phyloP scores from a whole-genome alignment of 192 early-diverging fungal species.

The Mycoemilia scoparia region DNA sequence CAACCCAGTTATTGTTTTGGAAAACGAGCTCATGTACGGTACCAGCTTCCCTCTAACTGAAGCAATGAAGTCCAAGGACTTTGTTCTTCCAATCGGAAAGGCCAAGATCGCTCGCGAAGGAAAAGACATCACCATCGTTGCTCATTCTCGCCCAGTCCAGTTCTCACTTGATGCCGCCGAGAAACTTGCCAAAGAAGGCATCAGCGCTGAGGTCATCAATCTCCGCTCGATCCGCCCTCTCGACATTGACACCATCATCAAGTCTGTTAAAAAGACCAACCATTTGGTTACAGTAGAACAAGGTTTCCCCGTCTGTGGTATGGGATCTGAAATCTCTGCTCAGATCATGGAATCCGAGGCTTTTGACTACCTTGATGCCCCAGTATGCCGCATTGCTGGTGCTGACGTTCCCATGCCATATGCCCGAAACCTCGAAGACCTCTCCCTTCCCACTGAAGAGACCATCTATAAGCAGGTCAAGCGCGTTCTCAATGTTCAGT shows the following conservation, averaged over 20 bases:
- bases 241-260: constrained; percentile 78
- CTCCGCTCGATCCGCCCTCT: constrained; percentile 93
- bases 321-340: constrained; percentile 88
- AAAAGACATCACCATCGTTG: constrained; percentile 78
- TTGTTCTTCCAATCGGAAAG: constrained; percentile 85
- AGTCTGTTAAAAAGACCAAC: constrained; percentile 95
- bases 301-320: constrained; percentile 86
- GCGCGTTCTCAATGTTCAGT: constrained; percentile 35
- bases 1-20: constrained; percentile 89
- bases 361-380: constrained; percentile 91
- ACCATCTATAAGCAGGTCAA: constrained; percentile 65
- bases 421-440: constrained; percentile 82
- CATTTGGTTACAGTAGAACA: constrained; percentile 87
- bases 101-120: constrained; percentile 77
- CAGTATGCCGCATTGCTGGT: constrained; percentile 79
- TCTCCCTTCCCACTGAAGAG: constrained; percentile 65
- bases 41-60: constrained; percentile 64
- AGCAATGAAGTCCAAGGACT: constrained; percentile 58
- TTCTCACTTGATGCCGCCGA: constrained; percentile 76
- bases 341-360: constrained; percentile 94
- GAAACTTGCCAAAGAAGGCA: constrained; percentile 60
- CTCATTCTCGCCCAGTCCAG: constrained; percentile 79
- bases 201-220: constrained; percentile 86
- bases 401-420: constrained; percentile 98
- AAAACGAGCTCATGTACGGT: constrained; percentile 98